Conservation (phyloP, 495 filamentous ascomycete species). For the Penicillium paradoxum region DNA sequence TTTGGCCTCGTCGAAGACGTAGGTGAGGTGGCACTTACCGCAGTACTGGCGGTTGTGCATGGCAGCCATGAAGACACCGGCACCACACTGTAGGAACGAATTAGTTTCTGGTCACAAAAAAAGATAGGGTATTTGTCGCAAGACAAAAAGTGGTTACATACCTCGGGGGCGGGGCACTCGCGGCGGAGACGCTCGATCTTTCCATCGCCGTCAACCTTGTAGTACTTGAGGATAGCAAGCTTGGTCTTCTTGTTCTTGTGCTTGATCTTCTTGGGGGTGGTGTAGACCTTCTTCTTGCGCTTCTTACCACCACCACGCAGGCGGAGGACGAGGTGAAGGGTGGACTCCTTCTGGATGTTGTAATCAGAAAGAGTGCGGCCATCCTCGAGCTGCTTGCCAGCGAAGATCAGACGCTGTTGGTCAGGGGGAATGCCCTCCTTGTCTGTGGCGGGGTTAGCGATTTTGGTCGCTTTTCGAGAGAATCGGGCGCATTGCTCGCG, state of each 20-base stretch:
- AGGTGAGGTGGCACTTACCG: slow-evolving; percentile 98
- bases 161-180: slow-evolving; percentile 90
- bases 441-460: slow-evolving; percentile 49
- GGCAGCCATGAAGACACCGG: slow-evolving; percentile 99
- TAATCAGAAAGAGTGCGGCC: slow-evolving; percentile 99
- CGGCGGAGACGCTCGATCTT: slow-evolving; percentile 99
- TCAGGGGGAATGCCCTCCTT: slow-evolving; percentile 99
- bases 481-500: background rate
- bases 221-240: slow-evolving; percentile 99
- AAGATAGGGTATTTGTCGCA: slow-evolving; percentile 1
- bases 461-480: background rate
- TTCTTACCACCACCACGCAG: slow-evolving; percentile 97
- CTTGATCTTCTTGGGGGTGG: slow-evolving; percentile 99
- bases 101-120: slow-evolving; percentile 27
- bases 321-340: slow-evolving; percentile 95
- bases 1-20: slow-evolving; percentile 92
- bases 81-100: slow-evolving; percentile 68
- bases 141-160: slow-evolving; percentile 41
- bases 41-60: slow-evolving; percentile 99
- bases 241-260: slow-evolving; percentile 99
- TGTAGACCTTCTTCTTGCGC: slow-evolving; percentile 99
- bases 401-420: slow-evolving; percentile 99
- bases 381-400: slow-evolving; percentile 99
- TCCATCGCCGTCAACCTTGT: slow-evolving; percentile 99
- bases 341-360: slow-evolving; percentile 99